Percentiles rank a stretch among this genome's conserved stretches.
These are phyloP conservation scores for Chalciporus piperatus DNA, from an alignment of 768 basidiomycete genomes.

Conservation along the genomic window DNA sequence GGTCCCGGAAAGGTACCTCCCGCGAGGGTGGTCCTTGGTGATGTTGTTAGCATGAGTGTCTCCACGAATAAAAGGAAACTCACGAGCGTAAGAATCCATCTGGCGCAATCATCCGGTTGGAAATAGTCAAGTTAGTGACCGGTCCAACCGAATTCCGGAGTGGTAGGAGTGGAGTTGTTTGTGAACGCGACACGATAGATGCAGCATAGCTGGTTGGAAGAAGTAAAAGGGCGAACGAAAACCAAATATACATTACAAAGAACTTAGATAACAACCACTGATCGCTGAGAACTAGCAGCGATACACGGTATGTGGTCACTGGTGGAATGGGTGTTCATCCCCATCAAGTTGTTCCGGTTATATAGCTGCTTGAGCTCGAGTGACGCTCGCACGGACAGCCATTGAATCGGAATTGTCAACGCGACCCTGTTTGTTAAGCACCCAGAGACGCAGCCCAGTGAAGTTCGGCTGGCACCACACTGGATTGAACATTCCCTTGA, in stretches of 20 bases:
- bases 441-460: too few relatives aligned
- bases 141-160: slow-evolving; percentile 15
- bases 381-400: too few relatives aligned
- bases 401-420: neutral
- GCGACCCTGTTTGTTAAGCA: neutral
- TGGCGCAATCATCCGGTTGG: slow-evolving; percentile 41
- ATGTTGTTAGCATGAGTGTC: neutral
- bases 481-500: too few relatives aligned
- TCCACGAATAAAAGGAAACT: slow-evolving; percentile 10
- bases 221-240: slow-evolving; percentile 5
- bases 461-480: too few relatives aligned
- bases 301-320: neutral
- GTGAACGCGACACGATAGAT: slow-evolving; percentile 16
- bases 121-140: slow-evolving; percentile 33
- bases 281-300: neutral
- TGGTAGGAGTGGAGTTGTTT: neutral
- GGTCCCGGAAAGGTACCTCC: slow-evolving; percentile 48
- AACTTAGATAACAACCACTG: neutral
- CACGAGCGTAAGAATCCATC: slow-evolving; percentile 49
- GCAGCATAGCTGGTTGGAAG: slow-evolving; percentile 12
- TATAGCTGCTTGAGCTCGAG: neutral
- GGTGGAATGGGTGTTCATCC: neutral
- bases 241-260: slow-evolving; percentile 10
- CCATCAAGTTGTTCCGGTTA: neutral
- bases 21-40: slow-evolving; percentile 29